phyloP scores from a whole-genome alignment of 2,329 filamentous ascomycete species.

The Chalaropsis thielavioides region DNA sequence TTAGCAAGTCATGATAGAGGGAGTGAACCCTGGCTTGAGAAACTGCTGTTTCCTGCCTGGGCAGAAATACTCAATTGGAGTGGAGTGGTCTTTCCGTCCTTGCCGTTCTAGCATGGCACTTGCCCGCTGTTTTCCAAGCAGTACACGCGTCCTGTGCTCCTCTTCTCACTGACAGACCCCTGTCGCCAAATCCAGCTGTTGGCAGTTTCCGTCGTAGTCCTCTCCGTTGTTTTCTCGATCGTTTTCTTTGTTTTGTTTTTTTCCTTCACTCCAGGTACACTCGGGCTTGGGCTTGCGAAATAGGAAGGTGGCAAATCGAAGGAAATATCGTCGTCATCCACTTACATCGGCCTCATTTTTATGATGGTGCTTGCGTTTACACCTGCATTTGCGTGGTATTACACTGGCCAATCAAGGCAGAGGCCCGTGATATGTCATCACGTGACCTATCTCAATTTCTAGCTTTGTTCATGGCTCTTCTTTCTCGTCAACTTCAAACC shows the following conservation, averaged over 20 bases:
- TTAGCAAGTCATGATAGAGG: neutral
- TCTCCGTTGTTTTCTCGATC: neutral
- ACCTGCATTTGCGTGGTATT: neutral
- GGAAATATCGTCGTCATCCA: neutral
- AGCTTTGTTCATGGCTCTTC: neutral
- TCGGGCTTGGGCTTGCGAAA: neutral
- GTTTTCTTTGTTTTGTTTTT: neutral
- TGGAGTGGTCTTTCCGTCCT: too few relatives aligned
- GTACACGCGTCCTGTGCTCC: neutral
- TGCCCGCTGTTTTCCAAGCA: neutral
- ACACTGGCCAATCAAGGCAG: neutral
- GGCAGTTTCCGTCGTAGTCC: neutral
- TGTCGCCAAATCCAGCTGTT: neutral
- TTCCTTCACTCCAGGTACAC: neutral
- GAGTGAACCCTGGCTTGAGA: neutral
- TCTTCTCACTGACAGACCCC: neutral
- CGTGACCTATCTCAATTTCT: neutral
- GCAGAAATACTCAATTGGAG: neutral
- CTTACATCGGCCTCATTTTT: neutral
- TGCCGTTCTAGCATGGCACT: neutral
- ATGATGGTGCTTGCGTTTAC: neutral
- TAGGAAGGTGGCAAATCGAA: neutral
- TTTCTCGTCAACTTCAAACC: neutral
- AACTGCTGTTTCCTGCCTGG: neutral
- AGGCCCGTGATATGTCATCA: neutral